phyloP scores from a whole-genome alignment of 2,329 filamentous ascomycete species.

The Cordyceps tenuipes region DNA sequence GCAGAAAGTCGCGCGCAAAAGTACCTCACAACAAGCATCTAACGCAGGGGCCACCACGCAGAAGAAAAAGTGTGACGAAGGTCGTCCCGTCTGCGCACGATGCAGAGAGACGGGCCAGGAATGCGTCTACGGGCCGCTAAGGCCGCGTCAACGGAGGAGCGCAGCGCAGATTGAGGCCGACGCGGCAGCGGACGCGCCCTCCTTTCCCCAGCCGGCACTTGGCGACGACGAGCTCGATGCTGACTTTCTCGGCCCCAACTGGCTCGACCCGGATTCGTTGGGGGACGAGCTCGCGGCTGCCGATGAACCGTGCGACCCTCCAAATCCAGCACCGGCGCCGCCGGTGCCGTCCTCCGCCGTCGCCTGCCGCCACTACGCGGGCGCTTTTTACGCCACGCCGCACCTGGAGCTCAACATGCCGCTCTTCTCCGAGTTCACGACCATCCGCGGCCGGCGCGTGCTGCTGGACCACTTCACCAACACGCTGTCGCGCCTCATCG shows the following conservation, averaged over 20 bases:
- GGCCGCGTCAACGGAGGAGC: slow-evolving; percentile 27
- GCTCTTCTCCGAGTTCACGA: slow-evolving; percentile 49
- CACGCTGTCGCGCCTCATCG: slow-evolving; percentile 55
- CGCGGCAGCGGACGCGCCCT: background rate
- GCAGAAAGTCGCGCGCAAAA: background rate
- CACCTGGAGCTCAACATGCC: slow-evolving; percentile 44
- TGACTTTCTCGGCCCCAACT: background rate
- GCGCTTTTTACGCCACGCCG: slow-evolving; percentile 17
- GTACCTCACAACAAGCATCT: background rate
- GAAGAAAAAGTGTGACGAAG: slow-evolving; percentile 53
- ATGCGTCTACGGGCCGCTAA: slow-evolving; percentile 43
- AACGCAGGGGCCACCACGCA: slow-evolving; percentile 17
- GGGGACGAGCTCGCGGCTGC: background rate
- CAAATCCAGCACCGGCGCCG: background rate
- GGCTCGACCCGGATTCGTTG: too few relatives aligned
- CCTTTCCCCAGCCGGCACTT: background rate
- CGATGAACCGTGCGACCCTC: background rate
- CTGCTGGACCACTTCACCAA: slow-evolving; percentile 57
- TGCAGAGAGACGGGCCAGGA: slow-evolving; percentile 40
- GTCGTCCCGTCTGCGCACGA: slow-evolving; percentile 40
- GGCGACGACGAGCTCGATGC: background rate
- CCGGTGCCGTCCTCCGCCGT: background rate
- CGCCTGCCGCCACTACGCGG: background rate
- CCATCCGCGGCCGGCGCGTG: slow-evolving; percentile 43
- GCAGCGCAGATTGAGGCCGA: slow-evolving; percentile 13